Conservation (phyloP, 78 protist genomes). For the Polysphondylium violaceum region DNA sequence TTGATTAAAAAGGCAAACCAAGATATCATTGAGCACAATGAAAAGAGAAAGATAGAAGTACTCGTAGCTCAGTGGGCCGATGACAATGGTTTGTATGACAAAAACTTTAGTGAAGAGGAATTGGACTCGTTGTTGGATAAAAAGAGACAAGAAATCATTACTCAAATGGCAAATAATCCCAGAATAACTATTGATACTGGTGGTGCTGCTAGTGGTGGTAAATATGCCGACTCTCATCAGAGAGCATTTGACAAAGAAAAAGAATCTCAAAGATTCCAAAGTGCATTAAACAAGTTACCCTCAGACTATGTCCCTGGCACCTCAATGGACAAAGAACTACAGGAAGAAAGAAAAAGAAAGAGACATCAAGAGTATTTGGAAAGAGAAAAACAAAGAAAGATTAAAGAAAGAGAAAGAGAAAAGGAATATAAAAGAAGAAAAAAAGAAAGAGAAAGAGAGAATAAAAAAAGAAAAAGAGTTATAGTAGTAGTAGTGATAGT, state of each 20-base stretch:
- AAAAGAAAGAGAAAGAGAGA: slow-evolving; percentile 28
- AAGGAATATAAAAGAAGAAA: slow-evolving; percentile 3
- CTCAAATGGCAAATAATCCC: not conserved
- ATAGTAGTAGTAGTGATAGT: not conserved
- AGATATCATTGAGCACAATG: slow-evolving; percentile 85
- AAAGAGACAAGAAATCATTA: slow-evolving; percentile 26
- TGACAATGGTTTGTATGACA: slow-evolving; percentile 41
- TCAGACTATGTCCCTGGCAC: slow-evolving; percentile 56
- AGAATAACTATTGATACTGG: not conserved
- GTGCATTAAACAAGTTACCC: slow-evolving; percentile 31
- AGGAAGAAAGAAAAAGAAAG: slow-evolving; percentile 44
- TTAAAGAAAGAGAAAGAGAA: slow-evolving; percentile 1
- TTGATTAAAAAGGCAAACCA: slow-evolving; percentile 54
- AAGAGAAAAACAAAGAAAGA: slow-evolving; percentile 26
- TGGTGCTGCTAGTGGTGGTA: not conserved
- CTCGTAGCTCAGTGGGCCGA: slow-evolving; percentile 50
- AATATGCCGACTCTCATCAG: slow-evolving; percentile 23
- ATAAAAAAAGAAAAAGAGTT: not conserved
- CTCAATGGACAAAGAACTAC: slow-evolving; percentile 18
- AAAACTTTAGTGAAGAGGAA: slow-evolving; percentile 23
- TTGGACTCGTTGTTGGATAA: slow-evolving; percentile 11
- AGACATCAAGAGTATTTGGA: slow-evolving; percentile 31
- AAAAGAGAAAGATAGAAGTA: slow-evolving; percentile 80
- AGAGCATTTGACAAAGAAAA: slow-evolving; percentile 34
- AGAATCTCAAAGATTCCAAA: slow-evolving; percentile 42